These are phyloP conservation scores for Teratosphaeria zuluensis DNA, from an alignment of 2,329 filamentous ascomycete species.

Conservation along the genomic window DNA sequence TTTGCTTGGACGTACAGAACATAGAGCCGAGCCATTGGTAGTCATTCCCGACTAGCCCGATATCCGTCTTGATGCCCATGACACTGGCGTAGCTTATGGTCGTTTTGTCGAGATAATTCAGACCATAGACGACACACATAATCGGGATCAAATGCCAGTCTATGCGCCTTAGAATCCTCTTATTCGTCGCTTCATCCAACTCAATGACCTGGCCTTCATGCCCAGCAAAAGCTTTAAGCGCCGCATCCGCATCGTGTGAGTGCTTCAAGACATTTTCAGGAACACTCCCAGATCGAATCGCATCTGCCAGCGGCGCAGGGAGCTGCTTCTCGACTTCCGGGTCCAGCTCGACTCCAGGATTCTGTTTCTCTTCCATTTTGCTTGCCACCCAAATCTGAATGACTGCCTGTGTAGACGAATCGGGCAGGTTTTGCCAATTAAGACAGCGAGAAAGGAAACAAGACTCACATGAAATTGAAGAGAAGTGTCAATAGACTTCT, in stretches of 20 bases:
- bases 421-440: neutral
- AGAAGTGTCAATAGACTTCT: no score
- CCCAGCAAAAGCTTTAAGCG: slow-evolving; percentile 46
- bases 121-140: slow-evolving; percentile 50
- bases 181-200: slow-evolving; percentile 48
- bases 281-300: slow-evolving; percentile 19
- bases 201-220: slow-evolving; percentile 42
- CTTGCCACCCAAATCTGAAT: no score
- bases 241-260: slow-evolving; percentile 50
- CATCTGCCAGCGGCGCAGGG: slow-evolving; percentile 15
- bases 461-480: no score
- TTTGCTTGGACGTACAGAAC: slow-evolving; percentile 21
- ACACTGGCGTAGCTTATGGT: slow-evolving; percentile 44
- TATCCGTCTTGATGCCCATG: slow-evolving; percentile 40
- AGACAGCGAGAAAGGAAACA: neutral
- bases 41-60: slow-evolving; percentile 38
- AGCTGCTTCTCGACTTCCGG: slow-evolving; percentile 18
- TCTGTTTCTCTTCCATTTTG: slow-evolving; percentile 6
- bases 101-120: slow-evolving; percentile 54
- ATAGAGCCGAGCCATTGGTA: slow-evolving; percentile 41
- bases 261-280: slow-evolving; percentile 38
- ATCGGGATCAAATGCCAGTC: slow-evolving; percentile 53
- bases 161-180: slow-evolving; percentile 49
- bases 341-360: slow-evolving; percentile 7
- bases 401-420: neutral